These are phyloP conservation scores for Ormosia emarginata DNA, from an alignment of 306 rosid genomes.

Conservation along the genomic window DNA sequence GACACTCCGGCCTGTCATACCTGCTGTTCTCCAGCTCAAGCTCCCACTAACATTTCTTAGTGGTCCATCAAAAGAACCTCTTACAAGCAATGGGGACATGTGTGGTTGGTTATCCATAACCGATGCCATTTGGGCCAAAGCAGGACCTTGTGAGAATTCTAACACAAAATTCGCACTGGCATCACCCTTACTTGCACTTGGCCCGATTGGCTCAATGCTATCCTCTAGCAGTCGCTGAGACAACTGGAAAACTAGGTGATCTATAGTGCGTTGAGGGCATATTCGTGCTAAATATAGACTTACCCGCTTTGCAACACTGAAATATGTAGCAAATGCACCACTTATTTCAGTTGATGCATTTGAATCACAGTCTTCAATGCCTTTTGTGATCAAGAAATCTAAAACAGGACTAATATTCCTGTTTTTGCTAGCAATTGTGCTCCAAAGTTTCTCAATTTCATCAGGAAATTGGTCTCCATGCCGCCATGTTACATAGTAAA, in stretches of 20 bases:
- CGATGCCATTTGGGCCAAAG: slow-evolving; percentile 80
- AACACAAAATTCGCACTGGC: slow-evolving; percentile 71
- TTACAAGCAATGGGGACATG: slow-evolving; percentile 98
- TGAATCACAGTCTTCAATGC: slow-evolving; percentile 99
- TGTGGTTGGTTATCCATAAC: slow-evolving; percentile 92
- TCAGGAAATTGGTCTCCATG: slow-evolving; percentile 98
- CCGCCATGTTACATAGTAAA: slow-evolving; percentile 96
- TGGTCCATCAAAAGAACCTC: slow-evolving; percentile 98
- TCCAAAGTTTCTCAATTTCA: slow-evolving; percentile 99
- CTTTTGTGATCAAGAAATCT: slow-evolving; percentile 97
- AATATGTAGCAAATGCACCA: slow-evolving; percentile 98
- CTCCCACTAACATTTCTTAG: slow-evolving; percentile 97
- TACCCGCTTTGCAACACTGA: slow-evolving; percentile 95
- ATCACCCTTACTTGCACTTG: slow-evolving; percentile 69
- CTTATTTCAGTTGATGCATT: slow-evolving; percentile 98
- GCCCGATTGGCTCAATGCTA: slow-evolving; percentile 72
- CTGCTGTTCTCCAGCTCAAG: slow-evolving; percentile 97
- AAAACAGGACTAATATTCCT: slow-evolving; percentile 95
- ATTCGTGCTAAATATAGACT: slow-evolving; percentile 94
- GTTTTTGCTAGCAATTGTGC: slow-evolving; percentile 99
- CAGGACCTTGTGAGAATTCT: slow-evolving; percentile 98
- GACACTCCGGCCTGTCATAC: slow-evolving; percentile 91
- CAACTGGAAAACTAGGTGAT: slow-evolving; percentile 93
- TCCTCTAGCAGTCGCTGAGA: slow-evolving; percentile 96
- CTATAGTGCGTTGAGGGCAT: slow-evolving; percentile 98